Evolutionary conservation across 1,284 basidiomycete genomes (phyloP), one percentile per base, ranked within the genome.

Genomic region (Erythrobasidium hasegawianum): DNA sequence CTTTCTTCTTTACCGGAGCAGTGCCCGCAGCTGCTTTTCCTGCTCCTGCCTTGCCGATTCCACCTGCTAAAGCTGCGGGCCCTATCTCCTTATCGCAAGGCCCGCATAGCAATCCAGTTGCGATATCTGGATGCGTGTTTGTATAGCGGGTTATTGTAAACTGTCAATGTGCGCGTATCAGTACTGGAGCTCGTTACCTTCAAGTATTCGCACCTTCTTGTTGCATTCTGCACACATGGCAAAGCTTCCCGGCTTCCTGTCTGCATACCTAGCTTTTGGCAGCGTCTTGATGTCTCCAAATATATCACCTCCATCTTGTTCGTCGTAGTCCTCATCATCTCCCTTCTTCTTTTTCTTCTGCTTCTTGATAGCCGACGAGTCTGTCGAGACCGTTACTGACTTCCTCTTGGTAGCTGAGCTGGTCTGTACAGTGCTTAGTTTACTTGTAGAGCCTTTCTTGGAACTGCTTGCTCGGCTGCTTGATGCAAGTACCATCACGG

Each of bases 191-290:
- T 40, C 68, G 65, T 18, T 70, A 64, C 5, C 58, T 67, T 14
- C 11, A 26, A 14, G n/a, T 11, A 39, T 13, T 7, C 33, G 11
- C 27, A 67, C 58, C 54, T 86, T 84, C 67, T 87, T 87, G 59
- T 82, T 81, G 77, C 95, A 98, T 68, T 84, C 83, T 1, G 85
- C 88, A 73, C 95, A 98, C 16, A 83, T 80, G 72, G 87, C 86
- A 66, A 94, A 89, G 72, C 85, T 86, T 0, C 93, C 95, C 0
- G 87, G 82, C 0, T 85, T 80, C 2, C 88, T 88, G 64, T 82
- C 79, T 18, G 50, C 47, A 61, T 70, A 71, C 29, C 71, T 68
- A 18, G 72, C 70, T 38, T 70, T 75, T 22, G 64, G 29, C 5
- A 55, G 68, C 27, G 68, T 66, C 1, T 68, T 79, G 3, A 79